A percentile compares a stretch with the other conserved stretches of the same genome.
phyloP scores from a whole-genome alignment of 768 basidiomycete genomes.

The Boletus coccyginus region DNA sequence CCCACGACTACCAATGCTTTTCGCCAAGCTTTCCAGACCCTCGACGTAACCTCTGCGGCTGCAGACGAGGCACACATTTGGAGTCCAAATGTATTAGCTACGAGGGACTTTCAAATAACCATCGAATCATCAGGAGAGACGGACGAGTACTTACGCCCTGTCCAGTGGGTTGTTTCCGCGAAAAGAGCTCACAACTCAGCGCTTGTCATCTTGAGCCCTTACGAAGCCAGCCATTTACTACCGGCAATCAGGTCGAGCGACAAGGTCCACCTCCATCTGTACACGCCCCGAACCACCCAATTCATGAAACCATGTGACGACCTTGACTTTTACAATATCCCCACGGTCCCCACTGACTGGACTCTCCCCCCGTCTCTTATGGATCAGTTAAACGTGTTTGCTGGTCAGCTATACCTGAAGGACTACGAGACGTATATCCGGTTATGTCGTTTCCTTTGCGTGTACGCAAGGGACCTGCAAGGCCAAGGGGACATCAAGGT shows the following conservation, averaged over 20 bases:
- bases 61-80: constrained; percentile 22
- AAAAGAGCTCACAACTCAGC: not conserved
- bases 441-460: no score
- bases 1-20: constrained; percentile 18
- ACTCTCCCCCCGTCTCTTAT: no score
- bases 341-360: not conserved
- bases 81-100: constrained; percentile 15
- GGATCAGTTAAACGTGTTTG: no score
- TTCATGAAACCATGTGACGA: constrained; percentile 38
- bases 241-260: constrained; percentile 33
- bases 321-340: constrained; percentile 16
- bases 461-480: no score
- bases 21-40: constrained; percentile 9
- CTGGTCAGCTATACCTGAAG: no score
- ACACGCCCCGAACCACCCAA: constrained; percentile 36
- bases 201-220: constrained; percentile 42
- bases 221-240: constrained; percentile 38
- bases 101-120: constrained; percentile 15
- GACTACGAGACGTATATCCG: no score
- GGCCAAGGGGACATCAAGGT: no score
- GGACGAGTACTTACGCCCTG: constrained; percentile 27
- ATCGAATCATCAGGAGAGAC: not conserved
- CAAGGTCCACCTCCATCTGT: constrained; percentile 40
- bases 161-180: constrained; percentile 28
- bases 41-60: constrained; percentile 4